Evolutionary conservation across 805 yeast species (phyloP), one percentile per base, ranked within the genome.

Genomic region (Cyberlindnera sargentensis): DNA sequence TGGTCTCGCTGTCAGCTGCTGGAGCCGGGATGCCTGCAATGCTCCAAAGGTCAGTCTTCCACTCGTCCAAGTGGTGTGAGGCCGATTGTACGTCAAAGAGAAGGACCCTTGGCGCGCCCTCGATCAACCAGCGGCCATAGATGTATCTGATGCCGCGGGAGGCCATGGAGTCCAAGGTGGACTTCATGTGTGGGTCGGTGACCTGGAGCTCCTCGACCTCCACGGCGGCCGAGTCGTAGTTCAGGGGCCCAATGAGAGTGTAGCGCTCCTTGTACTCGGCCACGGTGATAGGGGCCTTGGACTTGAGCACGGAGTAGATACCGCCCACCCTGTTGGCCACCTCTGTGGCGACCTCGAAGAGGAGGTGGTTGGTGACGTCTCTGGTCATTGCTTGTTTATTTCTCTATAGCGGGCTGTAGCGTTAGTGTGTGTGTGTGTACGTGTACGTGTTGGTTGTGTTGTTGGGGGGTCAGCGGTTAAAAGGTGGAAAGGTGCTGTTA

Each of bases 291-390:
- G 97, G 97, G 6, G 97, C 97, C 66, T 91, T 91, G 8, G 96
- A 87, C 64, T 93, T 93, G 59, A 91, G 75, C 41, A 91, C 99
- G 6, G 98, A 90, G 69, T 91, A 91, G 63, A 91, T 91, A 32
- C 99, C 99, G 40, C 99, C 99, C 24, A 91, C 98, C 57, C 95
- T 75, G 70, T 93, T 90, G 57, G 98, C 98, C 41, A 91, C 97
- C 63, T 91, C 99, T 2, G 99, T 91, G 48, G 98, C 95, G 37
- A 87, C 84, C 69, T 91, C 99, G 59, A 91, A 89, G 40, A 93
- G 74, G 43, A 90, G 71, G 61, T 88, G 96, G 63, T 86, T 82
- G 56, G 83, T 78, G 48, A 91, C 81, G 70, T 88, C 96, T 67
- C 98, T 78, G 29, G 84, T 69, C 88, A 84, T 83, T 36, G 20